phyloP scores from a whole-genome alignment of 2,329 filamentous ascomycete genomes.

The Colletotrichum sp. region DNA sequence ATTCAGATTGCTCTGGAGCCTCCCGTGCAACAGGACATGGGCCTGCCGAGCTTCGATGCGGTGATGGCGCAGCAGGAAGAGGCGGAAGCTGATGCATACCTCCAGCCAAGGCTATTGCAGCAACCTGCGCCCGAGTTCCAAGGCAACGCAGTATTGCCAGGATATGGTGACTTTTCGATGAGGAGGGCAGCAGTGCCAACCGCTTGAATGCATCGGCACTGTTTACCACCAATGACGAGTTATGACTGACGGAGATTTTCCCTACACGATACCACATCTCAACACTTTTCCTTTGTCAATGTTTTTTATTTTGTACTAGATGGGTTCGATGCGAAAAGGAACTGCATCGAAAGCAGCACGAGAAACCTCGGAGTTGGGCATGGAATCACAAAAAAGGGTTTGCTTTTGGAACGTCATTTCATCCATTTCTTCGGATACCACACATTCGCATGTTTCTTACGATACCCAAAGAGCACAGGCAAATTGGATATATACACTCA shows the following conservation, averaged over 20 bases:
- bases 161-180: conserved; percentile 36
- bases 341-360: background rate
- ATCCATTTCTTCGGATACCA: background rate
- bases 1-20: conserved; percentile 55
- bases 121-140: conserved; percentile 36
- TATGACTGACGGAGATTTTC: background rate
- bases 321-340: background rate
- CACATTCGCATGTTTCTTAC: background rate
- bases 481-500: background rate
- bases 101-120: conserved; percentile 45
- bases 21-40: conserved; percentile 28
- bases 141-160: conserved; percentile 40
- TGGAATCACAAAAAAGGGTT: background rate
- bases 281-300: background rate
- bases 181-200: background rate
- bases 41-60: conserved; percentile 55
- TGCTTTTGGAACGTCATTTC: background rate
- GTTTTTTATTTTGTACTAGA: background rate
- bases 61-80: conserved; percentile 46
- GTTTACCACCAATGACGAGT: background rate
- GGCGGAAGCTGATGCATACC: conserved; percentile 46
- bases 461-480: conserved; percentile 14
- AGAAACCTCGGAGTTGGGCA: background rate
- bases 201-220: background rate
- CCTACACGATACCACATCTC: background rate